phyloP scores from a whole-genome alignment of 1,139 yeast species.

The Magnusiomyces magnusii region DNA sequence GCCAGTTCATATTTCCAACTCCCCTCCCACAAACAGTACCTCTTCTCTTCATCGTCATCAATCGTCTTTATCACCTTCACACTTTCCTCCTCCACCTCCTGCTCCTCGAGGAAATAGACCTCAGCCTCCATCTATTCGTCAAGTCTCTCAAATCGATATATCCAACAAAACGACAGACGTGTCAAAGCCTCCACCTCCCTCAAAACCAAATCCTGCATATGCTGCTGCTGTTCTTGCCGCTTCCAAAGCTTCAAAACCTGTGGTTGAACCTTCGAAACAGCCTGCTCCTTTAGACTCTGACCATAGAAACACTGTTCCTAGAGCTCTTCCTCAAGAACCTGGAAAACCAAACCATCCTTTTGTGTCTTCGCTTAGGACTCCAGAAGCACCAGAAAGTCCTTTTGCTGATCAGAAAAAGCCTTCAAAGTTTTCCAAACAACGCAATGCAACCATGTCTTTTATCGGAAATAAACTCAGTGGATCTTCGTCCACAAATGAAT shows the following conservation, averaged over 20 bases:
- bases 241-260: background rate
- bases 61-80: background rate
- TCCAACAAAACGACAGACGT: too few species aligned
- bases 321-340: background rate
- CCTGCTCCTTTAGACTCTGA: background rate
- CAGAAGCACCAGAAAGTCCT: background rate
- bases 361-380: background rate
- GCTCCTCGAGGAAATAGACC: background rate
- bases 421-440: background rate
- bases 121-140: background rate
- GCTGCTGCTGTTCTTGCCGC: background rate
- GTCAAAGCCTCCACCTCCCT: background rate
- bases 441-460: background rate
- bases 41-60: background rate
- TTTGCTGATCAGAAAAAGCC: background rate
- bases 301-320: background rate
- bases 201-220: conserved; percentile 1
- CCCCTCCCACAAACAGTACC: background rate
- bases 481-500: background rate
- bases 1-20: background rate
- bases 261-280: background rate
- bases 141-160: background rate
- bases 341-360: background rate
- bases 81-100: background rate
- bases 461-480: background rate